phyloP scores from a whole-genome alignment of 2,329 filamentous ascomycete genomes.

The Emmonsiellopsis sp. region DNA sequence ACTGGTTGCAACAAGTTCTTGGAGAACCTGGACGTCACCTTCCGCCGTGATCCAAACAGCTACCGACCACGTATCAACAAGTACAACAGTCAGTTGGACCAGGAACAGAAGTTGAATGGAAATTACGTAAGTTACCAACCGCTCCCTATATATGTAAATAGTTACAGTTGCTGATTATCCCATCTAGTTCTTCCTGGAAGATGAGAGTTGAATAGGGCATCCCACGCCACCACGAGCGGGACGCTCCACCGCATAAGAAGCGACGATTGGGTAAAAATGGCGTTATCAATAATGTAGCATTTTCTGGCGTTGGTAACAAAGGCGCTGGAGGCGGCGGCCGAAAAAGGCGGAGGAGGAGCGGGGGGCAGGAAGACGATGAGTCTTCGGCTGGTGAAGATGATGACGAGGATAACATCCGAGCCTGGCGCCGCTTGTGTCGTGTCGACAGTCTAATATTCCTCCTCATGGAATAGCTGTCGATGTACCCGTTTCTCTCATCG shows the following conservation, averaged over 20 bases:
- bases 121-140: slow-evolving; percentile 63
- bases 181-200: slow-evolving; percentile 84
- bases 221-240: slow-evolving; percentile 31
- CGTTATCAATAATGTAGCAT: slow-evolving; percentile 25
- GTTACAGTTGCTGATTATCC: neutral
- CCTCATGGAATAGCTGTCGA: no score
- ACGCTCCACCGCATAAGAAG: slow-evolving; percentile 27
- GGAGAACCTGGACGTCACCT: slow-evolving; percentile 94
- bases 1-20: slow-evolving; percentile 95
- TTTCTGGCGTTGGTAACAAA: slow-evolving; percentile 36
- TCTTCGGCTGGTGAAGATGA: slow-evolving; percentile 52
- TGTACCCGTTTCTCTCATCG: no score
- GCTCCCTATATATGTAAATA: neutral
- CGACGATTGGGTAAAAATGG: slow-evolving; percentile 20
- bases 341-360: slow-evolving; percentile 19
- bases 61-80: slow-evolving; percentile 99
- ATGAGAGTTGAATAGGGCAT: slow-evolving; percentile 62
- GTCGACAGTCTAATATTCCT: neutral
- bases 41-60: slow-evolving; percentile 93
- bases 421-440: slow-evolving; percentile 35
- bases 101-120: slow-evolving; percentile 87
- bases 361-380: slow-evolving; percentile 40
- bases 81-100: slow-evolving; percentile 85
- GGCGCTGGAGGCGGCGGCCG: slow-evolving; percentile 19
- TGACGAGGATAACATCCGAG: slow-evolving; percentile 55